phyloP scores from a whole-genome alignment of 306 rosid genomes.

The Morella rubra region DNA sequence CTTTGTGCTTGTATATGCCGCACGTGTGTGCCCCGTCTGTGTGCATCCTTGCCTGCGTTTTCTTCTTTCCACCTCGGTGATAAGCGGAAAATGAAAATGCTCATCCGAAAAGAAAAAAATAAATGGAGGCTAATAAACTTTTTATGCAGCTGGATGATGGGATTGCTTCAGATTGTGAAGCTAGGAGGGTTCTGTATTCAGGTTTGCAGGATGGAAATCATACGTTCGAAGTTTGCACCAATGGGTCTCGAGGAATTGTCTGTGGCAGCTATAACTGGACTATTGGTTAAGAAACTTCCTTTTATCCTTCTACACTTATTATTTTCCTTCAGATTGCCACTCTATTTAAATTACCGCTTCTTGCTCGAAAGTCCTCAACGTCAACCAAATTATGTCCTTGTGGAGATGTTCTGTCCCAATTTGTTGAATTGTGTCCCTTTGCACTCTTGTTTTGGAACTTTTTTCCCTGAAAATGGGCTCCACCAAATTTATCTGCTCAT shows the following conservation, averaged over 20 bases:
- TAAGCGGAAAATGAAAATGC: not conserved
- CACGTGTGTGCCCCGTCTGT: too few relatives aligned
- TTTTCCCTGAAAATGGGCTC: not conserved
- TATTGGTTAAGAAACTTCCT: constrained; percentile 59
- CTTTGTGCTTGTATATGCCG: not conserved
- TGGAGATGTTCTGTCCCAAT: not conserved
- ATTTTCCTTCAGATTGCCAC: not conserved
- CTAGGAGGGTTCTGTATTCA: constrained; percentile 47
- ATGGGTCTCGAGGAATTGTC: constrained; percentile 44
- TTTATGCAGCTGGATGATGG: constrained; percentile 70
- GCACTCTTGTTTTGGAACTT: not conserved
- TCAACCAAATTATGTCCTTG: not conserved
- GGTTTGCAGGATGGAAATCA: constrained; percentile 77
- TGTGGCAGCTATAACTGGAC: constrained; percentile 79
- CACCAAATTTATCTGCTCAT: not conserved
- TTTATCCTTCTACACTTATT: constrained; percentile 22
- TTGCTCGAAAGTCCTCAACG: not conserved
- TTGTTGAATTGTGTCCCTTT: not conserved
- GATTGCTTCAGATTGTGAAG: constrained; percentile 46
- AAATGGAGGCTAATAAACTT: not conserved
- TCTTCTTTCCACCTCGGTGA: not conserved
- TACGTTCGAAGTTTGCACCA: constrained; percentile 66
- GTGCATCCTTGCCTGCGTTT: not conserved
- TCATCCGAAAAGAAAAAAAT: not conserved
- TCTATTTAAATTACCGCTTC: not conserved